Evolutionary conservation across 106 monocot species (phyloP), one percentile per base, ranked within the genome.

Genomic region (Platanthera zijinensis): DNA sequence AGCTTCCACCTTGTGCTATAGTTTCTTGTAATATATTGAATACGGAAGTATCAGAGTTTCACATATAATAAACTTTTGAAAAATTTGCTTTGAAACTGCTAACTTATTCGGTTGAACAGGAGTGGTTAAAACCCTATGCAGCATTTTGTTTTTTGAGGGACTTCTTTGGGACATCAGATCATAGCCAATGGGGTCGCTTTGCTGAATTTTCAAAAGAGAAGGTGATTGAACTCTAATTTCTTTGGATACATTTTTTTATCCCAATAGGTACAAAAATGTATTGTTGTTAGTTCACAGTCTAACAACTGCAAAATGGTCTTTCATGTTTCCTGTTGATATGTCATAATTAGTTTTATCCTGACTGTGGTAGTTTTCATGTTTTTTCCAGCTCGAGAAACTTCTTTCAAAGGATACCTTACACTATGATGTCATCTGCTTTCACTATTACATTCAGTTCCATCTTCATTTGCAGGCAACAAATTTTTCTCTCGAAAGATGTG

Each of bases 151-250:
- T 88, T 76, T 56, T 93, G 78, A 82, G 88, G 71, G 95, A 95
- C 79, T 95, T 95, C 59, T 95, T 95, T 83, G 95, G 92, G 77
- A 95, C 92, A 78, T 90, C 95, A 69, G 95, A 95, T 82, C 95
- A 92, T 77, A 90, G 76, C 76, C 92, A 95, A 70, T 95, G 95
- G 95, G 95, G 95, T 10, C 78, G 87, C 3, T 95, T 88, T 88
- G 74, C 88, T 78, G 81, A 86, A 51, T 88, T 86, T 84, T 92
- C 92, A 3, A 84, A 80, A 57, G 92, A 90, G 74, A 95, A 92
- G 95, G 95, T 86, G 47, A 45, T 13, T 10, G 0, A 73, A 10
- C 59, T 71, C 32, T 50, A 39, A 62, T 72, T 15, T 2, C 49
- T 69, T 11, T 15, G 9, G 17, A 10, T 57, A 39, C 39, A 67